Percentiles rank a stretch among this genome's conserved stretches.
phyloP scores from a whole-genome alignment of 805 yeast genomes.

The Sungouiella thailandica region DNA sequence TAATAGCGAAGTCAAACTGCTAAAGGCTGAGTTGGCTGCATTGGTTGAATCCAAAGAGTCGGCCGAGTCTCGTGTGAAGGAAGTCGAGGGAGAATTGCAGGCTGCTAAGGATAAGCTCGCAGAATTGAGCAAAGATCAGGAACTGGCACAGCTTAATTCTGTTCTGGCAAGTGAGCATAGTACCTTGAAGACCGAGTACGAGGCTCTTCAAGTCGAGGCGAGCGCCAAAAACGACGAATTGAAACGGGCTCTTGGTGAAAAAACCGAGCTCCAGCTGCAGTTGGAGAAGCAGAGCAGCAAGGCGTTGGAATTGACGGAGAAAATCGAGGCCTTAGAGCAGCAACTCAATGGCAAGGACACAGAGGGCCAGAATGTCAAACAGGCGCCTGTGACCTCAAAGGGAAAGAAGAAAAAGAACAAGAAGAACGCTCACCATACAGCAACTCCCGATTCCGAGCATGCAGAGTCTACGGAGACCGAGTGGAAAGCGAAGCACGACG shows the following conservation, averaged over 20 bases:
- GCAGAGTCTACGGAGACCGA: too few species aligned
- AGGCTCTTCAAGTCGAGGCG: too few species aligned
- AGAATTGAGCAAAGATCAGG: too few species aligned
- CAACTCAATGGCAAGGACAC: background rate
- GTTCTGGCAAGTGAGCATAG: background rate
- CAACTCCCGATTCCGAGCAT: too few species aligned
- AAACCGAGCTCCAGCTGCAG: background rate
- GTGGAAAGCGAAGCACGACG: too few species aligned
- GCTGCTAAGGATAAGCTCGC: too few species aligned
- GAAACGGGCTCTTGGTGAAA: background rate
- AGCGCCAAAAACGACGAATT: background rate
- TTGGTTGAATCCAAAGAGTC: too few species aligned
- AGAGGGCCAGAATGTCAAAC: background rate
- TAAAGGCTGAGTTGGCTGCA: too few species aligned
- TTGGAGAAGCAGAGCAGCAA: background rate
- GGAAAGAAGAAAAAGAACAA: slow-evolving; percentile 19
- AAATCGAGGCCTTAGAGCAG: background rate
- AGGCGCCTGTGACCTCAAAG: slow-evolving; percentile 5
- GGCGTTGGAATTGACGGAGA: background rate
- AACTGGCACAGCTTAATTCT: background rate
- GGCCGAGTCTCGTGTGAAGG: too few species aligned
- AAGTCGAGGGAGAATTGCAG: too few species aligned
- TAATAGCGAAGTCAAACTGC: too few species aligned
- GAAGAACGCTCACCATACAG: too few species aligned
- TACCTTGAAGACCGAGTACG: background rate